Evolutionary conservation across 2,329 filamentous ascomycete genomes (phyloP), one percentile per base, ranked within the genome.

Genomic region (Aspergillus piperis): DNA sequence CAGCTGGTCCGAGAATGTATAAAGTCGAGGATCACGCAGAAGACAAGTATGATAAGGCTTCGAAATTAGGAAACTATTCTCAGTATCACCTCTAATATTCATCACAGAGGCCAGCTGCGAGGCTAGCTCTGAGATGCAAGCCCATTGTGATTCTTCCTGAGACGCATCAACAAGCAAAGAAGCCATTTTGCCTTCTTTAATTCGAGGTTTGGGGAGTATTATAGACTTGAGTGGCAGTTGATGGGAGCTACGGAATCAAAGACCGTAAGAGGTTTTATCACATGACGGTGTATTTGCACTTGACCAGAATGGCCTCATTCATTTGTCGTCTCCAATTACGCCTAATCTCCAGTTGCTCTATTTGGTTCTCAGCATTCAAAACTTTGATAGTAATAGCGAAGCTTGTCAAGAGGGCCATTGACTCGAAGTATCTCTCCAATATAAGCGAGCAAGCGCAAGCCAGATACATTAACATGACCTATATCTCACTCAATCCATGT

Each of bases 111-210:
- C 42, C 32, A 62, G 30, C 10, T 58, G 58, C 13, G 54, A 60
- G 39, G 50, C 30, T 27, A 62, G 39, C 36, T 55, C 47, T 60
- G 47, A 39, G 21, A 62, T 51, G 17, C 58, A 50, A 27, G 39
- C 38, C 27, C 25, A 42, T 42, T 25, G n/a, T 11, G 23, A 15
- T 21, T 27, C 25, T 38, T 32, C 44, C n/a, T 57, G n/a, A 19
- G 15, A 19, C 15, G n/a, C 23, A 30, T 36, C 15, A 8, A 36
- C 42, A 17, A n/a, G 15, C 19, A 7, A 25, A 25, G 30, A 48
- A 38, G 54, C 27, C 60, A 62, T 62, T 54, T 5, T 49, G 52
- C n/a, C 8, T 21, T 6, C 21, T 50, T n/a, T 1, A 3, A n/a
- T 4, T 13, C 11, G 6, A 44, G 10, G 8, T 21, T 23, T 8